phyloP scores from a whole-genome alignment of 2,329 filamentous ascomycete species.

The Chrysosporium keratinophilum region DNA sequence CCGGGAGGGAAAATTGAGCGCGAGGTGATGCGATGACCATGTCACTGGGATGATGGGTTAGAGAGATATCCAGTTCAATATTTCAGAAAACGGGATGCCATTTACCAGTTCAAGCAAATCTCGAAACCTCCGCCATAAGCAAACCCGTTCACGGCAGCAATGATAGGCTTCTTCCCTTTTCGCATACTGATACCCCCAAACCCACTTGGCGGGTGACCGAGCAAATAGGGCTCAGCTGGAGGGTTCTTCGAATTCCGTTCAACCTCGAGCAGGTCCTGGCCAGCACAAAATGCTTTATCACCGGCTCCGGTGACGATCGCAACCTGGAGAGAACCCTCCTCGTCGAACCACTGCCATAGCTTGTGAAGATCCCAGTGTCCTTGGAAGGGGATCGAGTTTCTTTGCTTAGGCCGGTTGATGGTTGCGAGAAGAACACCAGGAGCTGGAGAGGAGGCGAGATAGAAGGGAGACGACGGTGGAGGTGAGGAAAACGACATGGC shows the following conservation, averaged over 20 bases:
- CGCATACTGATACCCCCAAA: slow-evolving; percentile 48
- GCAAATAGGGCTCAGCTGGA: slow-evolving; percentile 19
- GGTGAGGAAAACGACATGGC: slow-evolving; percentile 13
- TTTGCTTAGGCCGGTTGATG: slow-evolving; percentile 31
- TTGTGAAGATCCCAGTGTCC: slow-evolving; percentile 33
- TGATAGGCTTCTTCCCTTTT: slow-evolving; percentile 58
- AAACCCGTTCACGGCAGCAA: slow-evolving; percentile 68
- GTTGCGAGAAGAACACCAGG: slow-evolving; percentile 37
- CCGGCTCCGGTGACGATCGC: slow-evolving; percentile 36
- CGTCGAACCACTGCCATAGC: slow-evolving; percentile 35
- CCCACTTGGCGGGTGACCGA: slow-evolving; percentile 38
- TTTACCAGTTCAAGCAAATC: slow-evolving; percentile 77
- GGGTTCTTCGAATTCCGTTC: slow-evolving; percentile 21
- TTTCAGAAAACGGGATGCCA: slow-evolving; percentile 9
- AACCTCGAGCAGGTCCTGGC: slow-evolving; percentile 39
- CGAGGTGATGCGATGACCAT: slow-evolving; percentile 51
- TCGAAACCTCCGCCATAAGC: slow-evolving; percentile 69
- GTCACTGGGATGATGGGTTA: slow-evolving; percentile 52
- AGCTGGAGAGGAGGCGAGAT: slow-evolving; percentile 32
- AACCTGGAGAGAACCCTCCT: slow-evolving; percentile 32
- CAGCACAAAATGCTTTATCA: slow-evolving; percentile 37
- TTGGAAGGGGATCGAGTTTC: slow-evolving; percentile 33
- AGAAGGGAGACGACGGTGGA: slow-evolving; percentile 16
- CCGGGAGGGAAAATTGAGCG: slow-evolving; percentile 59
- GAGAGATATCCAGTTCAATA: neutral